phyloP scores from a whole-genome alignment of 2,329 filamentous ascomycete genomes.

The Cylindrodendrum hubeiense region DNA sequence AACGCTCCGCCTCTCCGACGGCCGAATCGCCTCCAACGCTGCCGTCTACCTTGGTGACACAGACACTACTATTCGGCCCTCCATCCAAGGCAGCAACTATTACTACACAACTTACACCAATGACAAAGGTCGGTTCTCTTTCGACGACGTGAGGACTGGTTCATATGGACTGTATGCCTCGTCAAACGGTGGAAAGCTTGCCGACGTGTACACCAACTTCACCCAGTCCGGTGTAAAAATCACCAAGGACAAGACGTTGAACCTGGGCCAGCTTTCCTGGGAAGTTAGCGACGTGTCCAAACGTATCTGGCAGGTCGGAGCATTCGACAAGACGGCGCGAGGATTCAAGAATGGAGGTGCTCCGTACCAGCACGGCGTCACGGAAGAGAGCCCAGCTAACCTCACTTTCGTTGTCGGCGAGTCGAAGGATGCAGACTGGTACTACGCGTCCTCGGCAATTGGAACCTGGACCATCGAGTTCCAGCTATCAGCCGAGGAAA shows the following conservation, averaged over 20 bases:
- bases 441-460: constrained; percentile 25
- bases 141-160: constrained; percentile 21
- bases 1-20: constrained; percentile 26
- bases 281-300: constrained; percentile 14
- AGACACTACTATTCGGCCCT: constrained; percentile 19
- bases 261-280: constrained; percentile 20
- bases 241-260: constrained; percentile 24
- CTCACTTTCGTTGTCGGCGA: constrained; percentile 25
- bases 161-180: constrained; percentile 23
- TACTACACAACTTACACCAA: constrained; percentile 29
- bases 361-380: constrained; percentile 26
- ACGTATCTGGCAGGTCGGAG: constrained; percentile 29
- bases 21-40: constrained; percentile 21
- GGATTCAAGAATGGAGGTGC: constrained; percentile 28
- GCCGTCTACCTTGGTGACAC: constrained; percentile 24
- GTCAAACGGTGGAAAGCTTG: constrained; percentile 26
- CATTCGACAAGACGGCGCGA: constrained; percentile 26
- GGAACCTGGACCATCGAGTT: constrained; percentile 28
- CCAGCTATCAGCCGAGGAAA: constrained; percentile 16
- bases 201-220: constrained; percentile 30
- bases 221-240: constrained; percentile 20
- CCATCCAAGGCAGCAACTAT: constrained; percentile 37
- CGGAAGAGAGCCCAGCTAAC: constrained; percentile 27
- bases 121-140: constrained; percentile 24
- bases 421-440: constrained; percentile 26